A percentile compares a stretch with the other conserved stretches of the same genome.
These are phyloP conservation scores for Pinus tabuliformis DNA, from an alignment of 75 land plant species.

Conservation along the genomic window DNA sequence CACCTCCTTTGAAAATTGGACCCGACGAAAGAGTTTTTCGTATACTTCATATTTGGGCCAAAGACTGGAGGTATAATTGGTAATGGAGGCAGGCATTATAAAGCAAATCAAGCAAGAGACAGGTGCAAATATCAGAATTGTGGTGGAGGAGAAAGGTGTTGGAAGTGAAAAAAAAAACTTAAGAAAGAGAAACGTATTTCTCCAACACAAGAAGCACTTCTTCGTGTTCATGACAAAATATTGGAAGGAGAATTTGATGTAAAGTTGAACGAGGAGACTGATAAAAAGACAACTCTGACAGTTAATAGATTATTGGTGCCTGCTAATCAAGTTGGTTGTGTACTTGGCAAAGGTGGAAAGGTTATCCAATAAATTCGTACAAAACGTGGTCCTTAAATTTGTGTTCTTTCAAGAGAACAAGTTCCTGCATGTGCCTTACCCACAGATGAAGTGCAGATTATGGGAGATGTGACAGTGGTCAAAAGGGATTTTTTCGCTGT, in stretches of 20 bases:
- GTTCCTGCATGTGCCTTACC: slow-evolving; percentile 64
- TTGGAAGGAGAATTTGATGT: slow-evolving; percentile 33
- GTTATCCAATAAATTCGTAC: slow-evolving; percentile 70
- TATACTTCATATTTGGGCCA: slow-evolving; percentile 62
- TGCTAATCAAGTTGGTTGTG: slow-evolving; percentile 64
- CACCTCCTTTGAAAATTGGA: slow-evolving; percentile 15
- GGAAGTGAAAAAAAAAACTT: background rate
- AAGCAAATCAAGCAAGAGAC: slow-evolving; percentile 64
- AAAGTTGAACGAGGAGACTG: slow-evolving; percentile 29
- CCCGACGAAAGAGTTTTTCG: slow-evolving; percentile 42
- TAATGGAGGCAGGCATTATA: slow-evolving; percentile 63
- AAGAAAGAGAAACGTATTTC: slow-evolving; percentile 15
- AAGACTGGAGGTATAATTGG: slow-evolving; percentile 76
- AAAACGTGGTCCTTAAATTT: slow-evolving; percentile 74
- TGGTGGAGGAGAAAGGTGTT: slow-evolving; percentile 7
- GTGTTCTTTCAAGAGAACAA: slow-evolving; percentile 71
- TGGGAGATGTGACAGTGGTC: slow-evolving; percentile 41
- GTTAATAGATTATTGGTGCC: slow-evolving; percentile 58
- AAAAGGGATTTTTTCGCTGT: slow-evolving; percentile 60
- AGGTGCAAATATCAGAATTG: slow-evolving; percentile 67
- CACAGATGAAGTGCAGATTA: slow-evolving; percentile 68
- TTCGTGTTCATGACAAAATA: slow-evolving; percentile 60
- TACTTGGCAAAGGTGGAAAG: slow-evolving; percentile 70
- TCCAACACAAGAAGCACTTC: slow-evolving; percentile 54
- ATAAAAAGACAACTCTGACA: slow-evolving; percentile 20